Evolutionary conservation across 768 basidiomycete genomes (phyloP), one percentile per base, ranked within the genome.

Genomic region (Lactifluus echinatus): DNA sequence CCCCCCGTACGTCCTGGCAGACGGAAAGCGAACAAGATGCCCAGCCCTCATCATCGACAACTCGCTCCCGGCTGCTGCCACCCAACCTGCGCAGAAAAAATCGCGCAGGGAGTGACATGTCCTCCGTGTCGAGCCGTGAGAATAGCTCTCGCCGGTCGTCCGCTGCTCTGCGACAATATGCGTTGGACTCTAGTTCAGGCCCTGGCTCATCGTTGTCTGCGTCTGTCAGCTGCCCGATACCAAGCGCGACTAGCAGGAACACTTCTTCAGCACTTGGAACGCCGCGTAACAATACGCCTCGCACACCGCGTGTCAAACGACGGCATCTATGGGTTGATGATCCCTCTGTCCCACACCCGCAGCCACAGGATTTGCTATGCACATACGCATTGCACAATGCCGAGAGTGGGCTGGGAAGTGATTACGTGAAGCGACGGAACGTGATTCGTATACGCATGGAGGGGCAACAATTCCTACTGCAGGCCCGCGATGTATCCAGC

Each of bases 391-490:
- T 97, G 70, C 92, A 95, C 69, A 71, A 87, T 63, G 92, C 93
- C 7, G 94, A 97, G 75, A 92, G 90, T 59, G 96, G 96, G 21
- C 70, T 99, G 36, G 96, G 92, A 31, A 93, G 89, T 57, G 96
- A 99, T 70, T 99, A 99, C 71, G 36, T 82, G 62, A 98, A 98
- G 78, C 76, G 93, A 61, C 87, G 83, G 75, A 89, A 98, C 69
- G 95, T 98, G 44, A 93, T 98, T 33, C 79, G 96, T 21, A 82
- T 98, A 28, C 73, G 95, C 56, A 74, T 93, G 62, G 93, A 96
- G 69, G 96, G 95, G 12, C 91, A 98, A 74, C 96, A 99, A 73
- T 99, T 99, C 71, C 74, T 99, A 64, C 65, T 99, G 64, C 95
- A 99, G 72, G 89, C 90, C 2, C 80, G 77, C 49, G 85, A 89